Conservation (phyloP, 768 basidiomycete species). For the Leccinum incarnatum region DNA sequence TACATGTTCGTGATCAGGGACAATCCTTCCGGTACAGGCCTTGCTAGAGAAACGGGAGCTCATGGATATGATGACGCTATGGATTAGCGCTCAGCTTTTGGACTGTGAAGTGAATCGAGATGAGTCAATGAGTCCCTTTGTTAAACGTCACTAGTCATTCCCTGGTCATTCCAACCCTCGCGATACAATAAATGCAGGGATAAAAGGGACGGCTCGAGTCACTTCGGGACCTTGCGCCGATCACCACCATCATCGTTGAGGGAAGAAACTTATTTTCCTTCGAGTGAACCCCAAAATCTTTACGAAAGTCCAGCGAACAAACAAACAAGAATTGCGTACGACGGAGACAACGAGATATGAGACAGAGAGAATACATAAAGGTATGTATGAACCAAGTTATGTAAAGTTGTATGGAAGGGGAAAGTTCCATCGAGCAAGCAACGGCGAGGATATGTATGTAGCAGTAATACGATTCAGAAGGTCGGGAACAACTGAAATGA, state of each 20-base stretch:
- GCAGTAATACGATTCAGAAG: neutral
- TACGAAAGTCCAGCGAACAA: neutral
- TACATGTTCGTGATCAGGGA: too few relatives aligned
- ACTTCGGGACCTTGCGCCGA: neutral
- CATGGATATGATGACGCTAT: too few relatives aligned
- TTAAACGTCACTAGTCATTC: too few relatives aligned
- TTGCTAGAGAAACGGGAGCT: too few relatives aligned
- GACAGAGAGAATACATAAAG: neutral
- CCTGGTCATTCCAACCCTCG: too few relatives aligned
- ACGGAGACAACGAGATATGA: neutral
- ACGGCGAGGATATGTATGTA: neutral
- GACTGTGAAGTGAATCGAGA: too few relatives aligned
- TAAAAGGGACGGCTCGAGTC: neutral
- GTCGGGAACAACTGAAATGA: neutral
- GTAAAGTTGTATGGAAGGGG: neutral
- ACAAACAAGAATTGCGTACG: neutral
- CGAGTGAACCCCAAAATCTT: neutral
- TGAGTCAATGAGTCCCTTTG: too few relatives aligned
- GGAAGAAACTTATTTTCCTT: neutral
- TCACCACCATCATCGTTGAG: neutral
- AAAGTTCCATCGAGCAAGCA: neutral
- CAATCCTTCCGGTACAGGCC: too few relatives aligned
- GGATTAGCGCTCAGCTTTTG: too few relatives aligned
- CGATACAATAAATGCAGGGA: too few relatives aligned
- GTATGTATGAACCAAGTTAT: neutral